A percentile compares a stretch with the other conserved stretches of the same genome.
Evolutionary conservation across 2,329 filamentous ascomycete species (phyloP).

Genomic region (Emmonsiellopsis sp.): DNA sequence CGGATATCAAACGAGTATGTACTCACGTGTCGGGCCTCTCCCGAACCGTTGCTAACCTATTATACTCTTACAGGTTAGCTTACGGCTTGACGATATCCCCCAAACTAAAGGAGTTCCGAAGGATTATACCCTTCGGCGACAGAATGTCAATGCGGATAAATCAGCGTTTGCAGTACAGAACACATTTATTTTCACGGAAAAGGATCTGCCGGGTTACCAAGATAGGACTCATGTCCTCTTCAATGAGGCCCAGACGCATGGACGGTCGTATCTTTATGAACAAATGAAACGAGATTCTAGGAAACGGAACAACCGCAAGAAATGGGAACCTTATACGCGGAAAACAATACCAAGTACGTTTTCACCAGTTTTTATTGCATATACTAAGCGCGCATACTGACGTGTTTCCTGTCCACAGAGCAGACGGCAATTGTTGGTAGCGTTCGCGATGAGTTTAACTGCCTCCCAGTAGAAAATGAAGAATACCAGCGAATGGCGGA

Average conservation of each 20-base stretch:
- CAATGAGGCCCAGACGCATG: conserved; percentile 26
- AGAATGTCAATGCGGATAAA: conserved; percentile 41
- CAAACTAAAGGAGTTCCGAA: conserved; percentile 71
- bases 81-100: conserved; percentile 58
- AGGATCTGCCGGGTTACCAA: conserved; percentile 73
- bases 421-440: conserved; percentile 67
- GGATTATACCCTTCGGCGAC: conserved; percentile 74
- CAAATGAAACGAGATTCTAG: conserved; percentile 36
- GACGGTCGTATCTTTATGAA: conserved; percentile 38
- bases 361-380: not conserved
- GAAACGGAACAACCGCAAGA: conserved; percentile 42
- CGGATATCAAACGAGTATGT: conserved; percentile 40
- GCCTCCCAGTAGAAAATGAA: conserved; percentile 61
- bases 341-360: conserved; percentile 62
- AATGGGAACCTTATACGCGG: conserved; percentile 49
- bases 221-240: conserved; percentile 35
- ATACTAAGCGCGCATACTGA: conserved; percentile 2
- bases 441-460: conserved; percentile 67
- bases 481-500: conserved; percentile 58
- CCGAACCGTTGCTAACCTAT: not conserved
- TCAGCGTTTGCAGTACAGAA: conserved; percentile 54
- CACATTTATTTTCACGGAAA: conserved; percentile 87
- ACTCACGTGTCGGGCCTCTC: not conserved
- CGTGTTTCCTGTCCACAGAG: conserved; percentile 42
- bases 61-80: conserved; percentile 47